Percentiles rank a stretch among this genome's conserved stretches.
Evolutionary conservation across 257 asterid species (phyloP).

Genomic region (Solanum dulcamara): DNA sequence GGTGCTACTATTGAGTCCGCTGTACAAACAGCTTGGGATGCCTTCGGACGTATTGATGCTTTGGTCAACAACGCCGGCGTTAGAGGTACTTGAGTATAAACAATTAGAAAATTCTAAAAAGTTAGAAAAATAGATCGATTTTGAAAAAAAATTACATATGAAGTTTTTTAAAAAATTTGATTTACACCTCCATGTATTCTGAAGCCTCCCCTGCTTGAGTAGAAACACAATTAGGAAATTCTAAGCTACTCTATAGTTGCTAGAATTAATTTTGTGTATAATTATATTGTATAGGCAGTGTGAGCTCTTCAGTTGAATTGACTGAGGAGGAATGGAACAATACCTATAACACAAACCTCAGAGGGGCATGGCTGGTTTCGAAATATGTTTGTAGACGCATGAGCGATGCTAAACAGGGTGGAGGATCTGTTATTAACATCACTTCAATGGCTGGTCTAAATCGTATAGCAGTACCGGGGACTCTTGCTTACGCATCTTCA

Average conservation of each 20-base stretch:
- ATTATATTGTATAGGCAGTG: neutral
- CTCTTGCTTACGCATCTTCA: slow-evolving; percentile 15
- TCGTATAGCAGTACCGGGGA: slow-evolving; percentile 8
- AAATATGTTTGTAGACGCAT: neutral
- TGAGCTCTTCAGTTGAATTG: neutral
- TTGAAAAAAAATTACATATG: no score
- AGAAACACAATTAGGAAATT: no score
- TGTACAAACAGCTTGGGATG: slow-evolving; percentile 49
- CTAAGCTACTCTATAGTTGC: neutral
- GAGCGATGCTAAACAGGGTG: neutral
- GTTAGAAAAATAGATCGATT: no score
- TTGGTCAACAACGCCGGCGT: slow-evolving; percentile 50
- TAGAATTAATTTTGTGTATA: no score
- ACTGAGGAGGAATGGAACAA: neutral
- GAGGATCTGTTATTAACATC: neutral
- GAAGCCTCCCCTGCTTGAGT: neutral
- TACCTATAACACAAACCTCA: neutral
- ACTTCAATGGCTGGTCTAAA: neutral
- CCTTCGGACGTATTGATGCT: slow-evolving; percentile 46
- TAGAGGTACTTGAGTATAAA: neutral
- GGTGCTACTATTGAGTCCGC: slow-evolving; percentile 23
- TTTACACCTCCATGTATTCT: no score
- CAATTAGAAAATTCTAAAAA: no score
- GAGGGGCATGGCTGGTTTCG: neutral
- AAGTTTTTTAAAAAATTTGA: no score